phyloP scores from a whole-genome alignment of 2,329 filamentous ascomycete genomes.

The Phoma sp. region DNA sequence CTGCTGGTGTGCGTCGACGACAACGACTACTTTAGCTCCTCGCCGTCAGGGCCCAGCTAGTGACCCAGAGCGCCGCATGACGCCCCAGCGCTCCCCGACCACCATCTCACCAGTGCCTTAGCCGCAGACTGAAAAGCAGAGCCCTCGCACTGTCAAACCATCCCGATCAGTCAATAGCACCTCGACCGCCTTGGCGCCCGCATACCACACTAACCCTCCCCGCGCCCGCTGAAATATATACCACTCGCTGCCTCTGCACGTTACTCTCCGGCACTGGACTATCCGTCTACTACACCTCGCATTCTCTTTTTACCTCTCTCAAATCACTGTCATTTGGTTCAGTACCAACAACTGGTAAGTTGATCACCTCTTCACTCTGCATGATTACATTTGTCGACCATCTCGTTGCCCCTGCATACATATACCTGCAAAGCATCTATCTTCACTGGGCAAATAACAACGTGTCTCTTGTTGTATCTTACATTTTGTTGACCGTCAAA shows the following conservation, averaged over 20 bases:
- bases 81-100: slow-evolving; percentile 40
- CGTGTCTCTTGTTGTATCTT: neutral
- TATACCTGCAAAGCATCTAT: neutral
- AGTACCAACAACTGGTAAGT: slow-evolving; percentile 11
- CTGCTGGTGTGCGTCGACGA: slow-evolving; percentile 33
- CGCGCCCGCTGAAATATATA: slow-evolving; percentile 44
- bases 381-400: neutral
- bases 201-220: slow-evolving; percentile 32
- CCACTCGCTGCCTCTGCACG: slow-evolving; percentile 35
- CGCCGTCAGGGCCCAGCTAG: slow-evolving; percentile 42
- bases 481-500: neutral
- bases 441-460: too few relatives aligned
- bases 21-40: slow-evolving; percentile 43
- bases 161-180: slow-evolving; percentile 44
- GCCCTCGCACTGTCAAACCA: slow-evolving; percentile 39
- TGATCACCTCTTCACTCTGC: neutral
- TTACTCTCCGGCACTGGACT: slow-evolving; percentile 33
- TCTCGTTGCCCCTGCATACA: neutral
- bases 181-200: slow-evolving; percentile 41
- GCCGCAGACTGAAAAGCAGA: slow-evolving; percentile 46
- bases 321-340: slow-evolving; percentile 7
- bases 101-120: slow-evolving; percentile 44
- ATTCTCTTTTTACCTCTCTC: slow-evolving; percentile 15
- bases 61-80: slow-evolving; percentile 42
- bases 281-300: slow-evolving; percentile 21